Evolutionary conservation across 805 yeast genomes (phyloP).

Genomic region (Maudiozyma serrabonitensis): DNA sequence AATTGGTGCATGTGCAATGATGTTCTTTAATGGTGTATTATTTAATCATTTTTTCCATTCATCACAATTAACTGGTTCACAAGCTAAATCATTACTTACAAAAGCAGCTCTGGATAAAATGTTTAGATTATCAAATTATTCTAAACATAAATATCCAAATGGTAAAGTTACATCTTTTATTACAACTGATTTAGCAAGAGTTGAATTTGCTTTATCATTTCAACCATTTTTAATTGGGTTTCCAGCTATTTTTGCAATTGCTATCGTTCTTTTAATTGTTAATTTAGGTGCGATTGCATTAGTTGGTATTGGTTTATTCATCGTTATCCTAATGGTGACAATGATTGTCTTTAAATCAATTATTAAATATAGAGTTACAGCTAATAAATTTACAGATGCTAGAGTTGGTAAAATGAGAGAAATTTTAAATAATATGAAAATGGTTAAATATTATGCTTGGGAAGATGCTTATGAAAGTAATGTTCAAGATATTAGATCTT

Average conservation of each 20-base stretch:
- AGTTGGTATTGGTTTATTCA: constrained; percentile 53
- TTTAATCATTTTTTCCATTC: constrained; percentile 58
- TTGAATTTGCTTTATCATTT: constrained; percentile 67
- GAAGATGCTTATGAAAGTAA: constrained; percentile 63
- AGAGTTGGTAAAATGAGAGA: constrained; percentile 75
- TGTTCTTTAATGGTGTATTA: constrained; percentile 37
- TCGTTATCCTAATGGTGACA: constrained; percentile 34
- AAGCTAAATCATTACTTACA: constrained; percentile 59
- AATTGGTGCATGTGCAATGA: constrained; percentile 53
- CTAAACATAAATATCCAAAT: constrained; percentile 51
- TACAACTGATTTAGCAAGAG: constrained; percentile 76
- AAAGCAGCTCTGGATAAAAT: constrained; percentile 64
- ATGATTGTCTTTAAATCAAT: constrained; percentile 41
- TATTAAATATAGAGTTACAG: constrained; percentile 43
- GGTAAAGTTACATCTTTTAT: constrained; percentile 68
- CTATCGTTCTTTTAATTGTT: constrained; percentile 52
- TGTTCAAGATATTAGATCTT: constrained; percentile 44
- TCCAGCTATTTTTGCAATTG: constrained; percentile 54
- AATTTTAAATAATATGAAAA: constrained; percentile 64
- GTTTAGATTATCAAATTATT: constrained; percentile 45
- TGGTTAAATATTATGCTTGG: constrained; percentile 88
- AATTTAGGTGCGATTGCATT: constrained; percentile 67
- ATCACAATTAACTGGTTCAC: constrained; percentile 58
- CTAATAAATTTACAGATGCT: constrained; percentile 58
- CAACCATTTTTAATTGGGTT: constrained; percentile 55